A percentile compares a stretch with the other conserved stretches of the same genome.
Evolutionary conservation across 2,329 filamentous ascomycete species (phyloP).

Genomic region (Neurospora crassa): DNA sequence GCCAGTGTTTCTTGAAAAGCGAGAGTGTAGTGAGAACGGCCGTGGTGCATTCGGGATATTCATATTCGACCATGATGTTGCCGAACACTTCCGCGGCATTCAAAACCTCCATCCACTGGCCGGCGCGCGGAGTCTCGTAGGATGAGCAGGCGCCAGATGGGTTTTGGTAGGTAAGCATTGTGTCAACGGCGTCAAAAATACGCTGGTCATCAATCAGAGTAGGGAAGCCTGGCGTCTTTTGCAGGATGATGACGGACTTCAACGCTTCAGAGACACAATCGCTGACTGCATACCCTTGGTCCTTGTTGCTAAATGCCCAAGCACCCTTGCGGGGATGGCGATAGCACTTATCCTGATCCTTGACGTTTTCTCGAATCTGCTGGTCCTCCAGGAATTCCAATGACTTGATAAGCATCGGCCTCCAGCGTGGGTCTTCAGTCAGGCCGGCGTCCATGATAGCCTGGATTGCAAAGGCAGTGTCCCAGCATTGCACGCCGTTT

Average conservation of each 20-base stretch:
- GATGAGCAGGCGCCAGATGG: slow-evolving; percentile 75
- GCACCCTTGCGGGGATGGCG: slow-evolving; percentile 85
- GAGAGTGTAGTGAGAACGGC: slow-evolving; percentile 83
- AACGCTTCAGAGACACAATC: slow-evolving; percentile 90
- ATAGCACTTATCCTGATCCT: slow-evolving; percentile 71
- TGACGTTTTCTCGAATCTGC: slow-evolving; percentile 77
- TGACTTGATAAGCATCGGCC: slow-evolving; percentile 72
- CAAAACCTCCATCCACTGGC: slow-evolving; percentile 68
- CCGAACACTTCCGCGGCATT: slow-evolving; percentile 97
- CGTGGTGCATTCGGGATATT: slow-evolving; percentile 96
- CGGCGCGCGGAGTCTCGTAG: slow-evolving; percentile 77
- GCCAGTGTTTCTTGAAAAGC: slow-evolving; percentile 72
- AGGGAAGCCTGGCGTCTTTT: slow-evolving; percentile 68
- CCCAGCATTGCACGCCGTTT: slow-evolving; percentile 97
- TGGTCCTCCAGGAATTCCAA: slow-evolving; percentile 82
- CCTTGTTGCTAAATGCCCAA: slow-evolving; percentile 90
- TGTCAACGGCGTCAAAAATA: slow-evolving; percentile 81
- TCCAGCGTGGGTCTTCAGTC: slow-evolving; percentile 66
- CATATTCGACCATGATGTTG: slow-evolving; percentile 96
- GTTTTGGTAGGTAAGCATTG: slow-evolving; percentile 87
- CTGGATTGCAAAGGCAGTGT: slow-evolving; percentile 85
- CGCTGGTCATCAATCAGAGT: slow-evolving; percentile 64
- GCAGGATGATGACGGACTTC: slow-evolving; percentile 73
- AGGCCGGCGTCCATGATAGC: slow-evolving; percentile 71
- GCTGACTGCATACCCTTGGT: slow-evolving; percentile 90